Evolutionary conservation across 2,329 filamentous ascomycete species (phyloP), one percentile per base, ranked within the genome.

Genomic region (Talaromyces sp.): DNA sequence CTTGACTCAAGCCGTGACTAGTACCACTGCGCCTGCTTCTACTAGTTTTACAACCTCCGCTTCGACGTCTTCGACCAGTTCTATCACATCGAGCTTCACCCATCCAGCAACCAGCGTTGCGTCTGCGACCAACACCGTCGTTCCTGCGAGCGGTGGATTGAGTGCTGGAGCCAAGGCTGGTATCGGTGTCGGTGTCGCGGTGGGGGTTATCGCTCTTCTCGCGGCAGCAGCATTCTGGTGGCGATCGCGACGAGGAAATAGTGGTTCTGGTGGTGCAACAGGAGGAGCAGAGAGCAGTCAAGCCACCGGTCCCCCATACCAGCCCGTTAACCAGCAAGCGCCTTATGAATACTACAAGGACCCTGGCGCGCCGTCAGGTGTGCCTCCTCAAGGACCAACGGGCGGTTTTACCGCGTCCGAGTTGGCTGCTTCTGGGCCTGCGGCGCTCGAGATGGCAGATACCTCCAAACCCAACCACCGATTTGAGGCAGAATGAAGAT

Each of bases 401-500:
- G 16, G 39, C 31, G 16, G 39, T 23, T 23, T 37, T 9, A 12
- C 25, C 16, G 37, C 35, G 18, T 39, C 62, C 11, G 62, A 64
- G 31, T 23, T 64, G 44, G 12, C 58, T 25, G 62, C 44, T 9
- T 52, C 42, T 35, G 55, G 14, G 21, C 44, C 58, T 7, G 5
- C 2, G 28, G 33, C 42, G 11, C 52, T 58, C 39, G 62, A 64
- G 52, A 96, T 96, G 67, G 96, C 90, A 35, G 62, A 63, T 57
- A 63, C 57, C 23, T 60, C 42, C 91, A 91, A 23, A 91, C 93
- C 71, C 96, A 93, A 65, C 90, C 89, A 74, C 96, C 91, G 75
- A 91, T 95, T 31, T 92, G 92, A 81, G 95, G 96, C 25, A 16
- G 3, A 48, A 12, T 52, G 46, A 52, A 6, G 7, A 28, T 31